Evolutionary conservation across 495 filamentous ascomycete genomes (phyloP).

Genomic region (Mycothermus thermophilus): DNA sequence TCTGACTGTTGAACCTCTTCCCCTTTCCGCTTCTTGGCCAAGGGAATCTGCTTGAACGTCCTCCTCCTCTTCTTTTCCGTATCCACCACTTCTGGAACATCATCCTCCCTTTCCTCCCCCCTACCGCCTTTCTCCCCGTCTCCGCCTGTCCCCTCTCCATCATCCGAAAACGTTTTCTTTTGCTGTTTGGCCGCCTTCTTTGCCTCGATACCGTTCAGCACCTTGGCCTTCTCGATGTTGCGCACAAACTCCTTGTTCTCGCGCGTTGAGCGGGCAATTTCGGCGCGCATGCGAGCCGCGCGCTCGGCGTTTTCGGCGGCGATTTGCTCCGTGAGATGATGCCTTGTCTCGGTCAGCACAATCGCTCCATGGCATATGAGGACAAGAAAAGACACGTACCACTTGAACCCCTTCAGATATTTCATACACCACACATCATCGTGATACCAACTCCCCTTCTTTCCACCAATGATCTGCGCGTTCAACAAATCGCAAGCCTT

Average conservation of each 20-base stretch:
- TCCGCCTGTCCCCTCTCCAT: constrained; percentile 12
- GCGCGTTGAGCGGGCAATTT: constrained; percentile 61
- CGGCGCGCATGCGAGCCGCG: constrained; percentile 63
- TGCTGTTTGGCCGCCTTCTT: constrained; percentile 49
- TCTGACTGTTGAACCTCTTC: constrained; percentile 44
- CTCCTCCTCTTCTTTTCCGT: constrained; percentile 10
- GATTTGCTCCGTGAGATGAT: constrained; percentile 52
- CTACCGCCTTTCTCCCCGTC: constrained; percentile 2
- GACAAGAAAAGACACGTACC: constrained; percentile 19
- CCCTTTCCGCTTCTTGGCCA: constrained; percentile 32
- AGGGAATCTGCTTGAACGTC: constrained; percentile 61
- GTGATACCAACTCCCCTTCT: constrained; percentile 77
- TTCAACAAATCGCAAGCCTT: constrained; percentile 75
- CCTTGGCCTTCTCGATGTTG: constrained; percentile 63
- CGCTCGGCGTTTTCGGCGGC: constrained; percentile 69
- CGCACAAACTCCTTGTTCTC: constrained; percentile 74
- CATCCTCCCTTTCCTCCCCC: constrained; percentile 9
- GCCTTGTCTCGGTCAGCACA: constrained; percentile 4
- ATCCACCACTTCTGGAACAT: neutral
- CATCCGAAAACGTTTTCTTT: constrained; percentile 21
- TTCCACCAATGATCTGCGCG: constrained; percentile 66
- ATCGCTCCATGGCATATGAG: neutral
- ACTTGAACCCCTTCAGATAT: constrained; percentile 79
- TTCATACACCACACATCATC: constrained; percentile 77
- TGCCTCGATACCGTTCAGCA: constrained; percentile 53